These are phyloP conservation scores for Blastobotrys peoriensis DNA, from an alignment of 805 yeast species.

Conservation along the genomic window DNA sequence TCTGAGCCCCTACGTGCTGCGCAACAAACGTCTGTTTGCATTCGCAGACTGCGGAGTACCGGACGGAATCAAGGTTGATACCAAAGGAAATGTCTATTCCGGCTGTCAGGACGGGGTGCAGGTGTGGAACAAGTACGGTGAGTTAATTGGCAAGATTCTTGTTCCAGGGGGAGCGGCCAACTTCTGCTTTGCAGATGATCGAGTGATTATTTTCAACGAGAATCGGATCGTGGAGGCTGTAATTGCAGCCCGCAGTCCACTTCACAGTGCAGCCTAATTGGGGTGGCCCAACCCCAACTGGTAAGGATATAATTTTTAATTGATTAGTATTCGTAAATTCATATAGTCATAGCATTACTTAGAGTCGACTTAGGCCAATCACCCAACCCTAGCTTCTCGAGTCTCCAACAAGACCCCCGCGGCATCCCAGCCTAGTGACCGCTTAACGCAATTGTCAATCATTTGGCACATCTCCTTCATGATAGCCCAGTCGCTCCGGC, in stretches of 20 bases:
- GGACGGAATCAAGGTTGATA: constrained; percentile 26
- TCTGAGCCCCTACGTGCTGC: constrained; percentile 15
- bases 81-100: constrained; percentile 24
- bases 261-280: too few species aligned
- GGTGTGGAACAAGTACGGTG: constrained; percentile 25
- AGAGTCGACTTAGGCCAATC: too few species aligned
- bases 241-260: constrained; percentile 16
- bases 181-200: constrained; percentile 24
- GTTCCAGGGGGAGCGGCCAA: constrained; percentile 25
- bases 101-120: constrained; percentile 27
- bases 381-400: neutral
- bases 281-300: too few species aligned
- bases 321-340: too few species aligned
- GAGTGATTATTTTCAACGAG: constrained; percentile 22
- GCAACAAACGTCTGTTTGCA: constrained; percentile 25
- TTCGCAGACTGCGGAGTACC: constrained; percentile 25
- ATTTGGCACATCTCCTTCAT: constrained; percentile 52
- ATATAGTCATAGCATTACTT: too few species aligned
- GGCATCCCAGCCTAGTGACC: constrained; percentile 43
- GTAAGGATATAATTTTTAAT: too few species aligned
- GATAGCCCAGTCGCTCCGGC: constrained; percentile 41
- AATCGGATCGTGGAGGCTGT: constrained; percentile 17
- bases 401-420: neutral
- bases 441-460: constrained; percentile 46
- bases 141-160: constrained; percentile 22